Evolutionary conservation across 2,329 filamentous ascomycete genomes (phyloP).

Genomic region (Aspergillus persii): DNA sequence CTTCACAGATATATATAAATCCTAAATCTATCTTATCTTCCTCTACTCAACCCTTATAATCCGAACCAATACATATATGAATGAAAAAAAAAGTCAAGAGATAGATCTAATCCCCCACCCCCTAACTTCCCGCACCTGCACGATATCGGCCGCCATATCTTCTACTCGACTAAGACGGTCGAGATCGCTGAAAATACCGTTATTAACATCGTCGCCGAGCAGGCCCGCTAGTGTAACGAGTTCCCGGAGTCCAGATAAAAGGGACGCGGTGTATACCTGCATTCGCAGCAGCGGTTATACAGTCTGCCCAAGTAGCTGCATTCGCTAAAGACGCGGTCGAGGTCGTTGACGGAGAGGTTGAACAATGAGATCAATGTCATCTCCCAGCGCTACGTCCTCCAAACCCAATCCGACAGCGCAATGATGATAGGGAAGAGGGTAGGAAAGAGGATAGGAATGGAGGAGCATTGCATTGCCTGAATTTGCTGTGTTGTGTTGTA

Average conservation of each 20-base stretch:
- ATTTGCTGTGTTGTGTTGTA: no score
- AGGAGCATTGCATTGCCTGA: no score
- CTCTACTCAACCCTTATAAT: no score
- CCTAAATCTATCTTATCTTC: no score
- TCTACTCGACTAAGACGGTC: conserved; percentile 33
- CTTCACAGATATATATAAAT: no score
- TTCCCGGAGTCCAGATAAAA: background rate
- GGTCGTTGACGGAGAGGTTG: conserved; percentile 29
- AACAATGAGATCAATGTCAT: conserved; percentile 36
- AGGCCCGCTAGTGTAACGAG: conserved; percentile 13
- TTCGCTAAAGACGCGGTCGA: conserved; percentile 25
- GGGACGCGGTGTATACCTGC: background rate
- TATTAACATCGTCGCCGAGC: conserved; percentile 20
- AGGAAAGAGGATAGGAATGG: background rate
- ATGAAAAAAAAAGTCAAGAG: conserved; percentile 10
- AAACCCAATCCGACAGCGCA: conserved; percentile 23
- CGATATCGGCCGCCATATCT: conserved; percentile 32
- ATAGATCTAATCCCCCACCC: conserved; percentile 1
- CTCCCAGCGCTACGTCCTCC: conserved; percentile 27
- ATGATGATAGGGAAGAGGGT: conserved; percentile 19
- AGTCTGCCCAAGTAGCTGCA: conserved; percentile 24
- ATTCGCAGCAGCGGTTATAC: conserved; percentile 11
- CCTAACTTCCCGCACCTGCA: conserved; percentile 27
- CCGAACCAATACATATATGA: no score
- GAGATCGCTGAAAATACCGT: conserved; percentile 30